A percentile compares a stretch with the other conserved stretches of the same genome.
These are phyloP conservation scores for Ogataea zsoltii DNA, from an alignment of 805 yeast species.

Conservation along the genomic window DNA sequence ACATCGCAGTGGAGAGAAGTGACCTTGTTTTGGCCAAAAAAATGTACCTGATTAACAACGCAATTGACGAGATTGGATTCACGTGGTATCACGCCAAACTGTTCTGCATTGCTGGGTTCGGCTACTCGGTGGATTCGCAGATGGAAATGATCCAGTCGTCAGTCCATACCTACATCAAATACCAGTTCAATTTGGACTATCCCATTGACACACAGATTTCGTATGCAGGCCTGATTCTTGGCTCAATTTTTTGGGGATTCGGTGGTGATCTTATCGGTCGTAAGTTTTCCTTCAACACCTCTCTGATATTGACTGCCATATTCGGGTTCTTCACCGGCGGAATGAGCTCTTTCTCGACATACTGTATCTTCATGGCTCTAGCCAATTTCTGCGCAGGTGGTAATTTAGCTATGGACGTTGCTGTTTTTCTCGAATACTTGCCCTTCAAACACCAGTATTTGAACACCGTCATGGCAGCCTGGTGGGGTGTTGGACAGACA, in stretches of 20 bases:
- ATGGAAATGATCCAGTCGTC: conserved; percentile 43
- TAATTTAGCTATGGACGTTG: conserved; percentile 50
- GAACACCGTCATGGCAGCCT: conserved; percentile 49
- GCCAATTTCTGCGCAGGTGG: conserved; percentile 50
- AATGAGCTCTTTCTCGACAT: conserved; percentile 45
- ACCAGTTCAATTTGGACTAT: conserved; percentile 41
- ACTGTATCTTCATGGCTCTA: conserved; percentile 44
- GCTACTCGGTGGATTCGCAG: conserved; percentile 50
- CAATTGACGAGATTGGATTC: conserved; percentile 57
- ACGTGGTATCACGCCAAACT: conserved; percentile 49
- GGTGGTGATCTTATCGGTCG: conserved; percentile 56
- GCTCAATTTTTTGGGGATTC: conserved; percentile 55
- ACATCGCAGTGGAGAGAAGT: conserved; percentile 22
- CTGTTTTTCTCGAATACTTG: conserved; percentile 48
- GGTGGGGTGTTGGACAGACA: conserved; percentile 60
- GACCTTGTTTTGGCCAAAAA: conserved; percentile 40
- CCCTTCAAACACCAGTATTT: conserved; percentile 50
- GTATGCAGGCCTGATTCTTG: conserved; percentile 48
- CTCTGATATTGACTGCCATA: conserved; percentile 45
- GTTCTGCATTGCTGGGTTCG: conserved; percentile 49
- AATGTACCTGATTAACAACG: conserved; percentile 43
- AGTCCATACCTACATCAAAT: conserved; percentile 42
- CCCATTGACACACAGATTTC: conserved; percentile 44
- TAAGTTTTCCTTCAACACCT: conserved; percentile 46
- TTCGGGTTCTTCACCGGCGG: conserved; percentile 51